A percentile compares a stretch with the other conserved stretches of the same genome.
phyloP scores from a whole-genome alignment of 306 rosid species.

The Ormosia semicastrata region DNA sequence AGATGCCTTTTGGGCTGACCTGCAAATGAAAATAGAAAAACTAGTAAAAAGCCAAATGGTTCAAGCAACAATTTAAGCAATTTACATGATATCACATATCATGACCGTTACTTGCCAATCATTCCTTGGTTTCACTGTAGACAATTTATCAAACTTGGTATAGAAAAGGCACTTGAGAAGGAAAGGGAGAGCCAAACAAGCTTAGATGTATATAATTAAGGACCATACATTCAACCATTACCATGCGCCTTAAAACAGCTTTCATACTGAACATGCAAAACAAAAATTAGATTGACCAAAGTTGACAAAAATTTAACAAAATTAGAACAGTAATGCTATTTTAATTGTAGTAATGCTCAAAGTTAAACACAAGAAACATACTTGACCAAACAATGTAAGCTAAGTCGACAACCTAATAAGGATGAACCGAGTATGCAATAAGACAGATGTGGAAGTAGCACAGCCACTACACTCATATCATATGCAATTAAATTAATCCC shows the following conservation, averaged over 20 bases:
- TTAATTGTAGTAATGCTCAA: not conserved
- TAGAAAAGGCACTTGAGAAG: not conserved
- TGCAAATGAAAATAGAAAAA: conserved; percentile 18
- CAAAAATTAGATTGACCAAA: not conserved
- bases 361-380: not conserved
- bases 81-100: not conserved
- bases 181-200: conserved; percentile 3
- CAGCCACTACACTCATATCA: not conserved
- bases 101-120: not conserved
- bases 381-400: not conserved
- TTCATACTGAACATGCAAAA: not conserved
- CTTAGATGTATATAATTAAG: not conserved
- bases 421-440: not conserved
- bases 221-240: not conserved
- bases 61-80: not conserved
- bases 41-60: conserved; percentile 16
- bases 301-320: not conserved
- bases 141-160: not conserved
- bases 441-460: not conserved
- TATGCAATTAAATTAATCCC: not conserved
- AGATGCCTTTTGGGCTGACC: conserved; percentile 88
- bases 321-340: not conserved
- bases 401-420: not conserved
- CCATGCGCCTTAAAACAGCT: not conserved
- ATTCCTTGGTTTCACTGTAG: not conserved